A percentile compares a stretch with the other conserved stretches of the same genome.
Evolutionary conservation across 192 early-diverging fungal genomes (phyloP).

Genomic region (Dispira simplex): DNA sequence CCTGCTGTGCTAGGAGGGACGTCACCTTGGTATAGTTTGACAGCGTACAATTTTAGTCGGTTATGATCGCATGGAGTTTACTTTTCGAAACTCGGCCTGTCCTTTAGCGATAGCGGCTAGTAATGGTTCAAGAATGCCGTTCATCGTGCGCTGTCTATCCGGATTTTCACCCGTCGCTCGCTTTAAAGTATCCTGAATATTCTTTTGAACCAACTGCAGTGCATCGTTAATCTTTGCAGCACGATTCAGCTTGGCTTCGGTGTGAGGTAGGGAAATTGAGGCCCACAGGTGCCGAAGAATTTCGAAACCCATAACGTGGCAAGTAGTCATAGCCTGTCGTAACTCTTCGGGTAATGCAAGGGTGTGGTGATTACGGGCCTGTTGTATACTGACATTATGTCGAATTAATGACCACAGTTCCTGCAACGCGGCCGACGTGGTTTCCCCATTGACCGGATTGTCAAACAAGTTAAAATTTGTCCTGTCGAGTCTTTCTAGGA

Average conservation of each 20-base stretch:
- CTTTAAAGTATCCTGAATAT: constrained; percentile 13
- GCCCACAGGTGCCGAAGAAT: constrained; percentile 34
- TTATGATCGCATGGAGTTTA: background rate
- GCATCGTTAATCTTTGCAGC: constrained; percentile 24
- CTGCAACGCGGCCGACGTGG: constrained; percentile 18
- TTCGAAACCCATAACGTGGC: constrained; percentile 28
- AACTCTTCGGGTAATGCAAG: constrained; percentile 1
- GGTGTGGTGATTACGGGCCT: background rate
- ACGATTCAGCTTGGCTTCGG: constrained; percentile 18
- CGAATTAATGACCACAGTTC: background rate
- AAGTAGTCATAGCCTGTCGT: background rate
- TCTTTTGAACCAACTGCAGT: constrained; percentile 16
- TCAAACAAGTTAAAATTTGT: constrained; percentile 16
- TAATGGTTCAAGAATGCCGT: background rate
- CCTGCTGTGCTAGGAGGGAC: too few relatives aligned
- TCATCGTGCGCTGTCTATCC: background rate
- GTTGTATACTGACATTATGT: background rate
- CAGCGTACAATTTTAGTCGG: too few relatives aligned
- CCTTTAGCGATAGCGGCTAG: background rate
- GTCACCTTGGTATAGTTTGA: too few relatives aligned
- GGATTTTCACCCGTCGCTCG: background rate
- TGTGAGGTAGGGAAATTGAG: constrained; percentile 18
- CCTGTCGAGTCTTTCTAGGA: constrained; percentile 17
- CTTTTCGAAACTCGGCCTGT: background rate
- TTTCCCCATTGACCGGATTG: constrained; percentile 16